Conservation (phyloP, 1,284 basidiomycete species). For the Naganishia sp. region DNA sequence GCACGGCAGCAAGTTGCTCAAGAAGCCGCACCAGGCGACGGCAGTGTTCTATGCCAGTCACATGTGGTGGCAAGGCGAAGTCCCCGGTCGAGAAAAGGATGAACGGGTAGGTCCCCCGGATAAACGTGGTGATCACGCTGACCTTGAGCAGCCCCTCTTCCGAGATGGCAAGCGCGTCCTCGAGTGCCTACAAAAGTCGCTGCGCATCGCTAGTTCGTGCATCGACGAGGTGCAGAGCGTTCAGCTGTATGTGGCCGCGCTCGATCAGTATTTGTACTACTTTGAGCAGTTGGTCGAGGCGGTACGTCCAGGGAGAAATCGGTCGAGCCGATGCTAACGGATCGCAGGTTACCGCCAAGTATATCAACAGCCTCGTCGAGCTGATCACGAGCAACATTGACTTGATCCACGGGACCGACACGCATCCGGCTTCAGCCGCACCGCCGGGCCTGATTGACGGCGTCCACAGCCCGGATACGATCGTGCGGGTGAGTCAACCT, state of each 20-base stretch:
- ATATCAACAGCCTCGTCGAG: conserved; percentile 89
- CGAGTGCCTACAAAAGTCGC: conserved; percentile 89
- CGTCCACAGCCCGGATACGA: conserved; percentile 86
- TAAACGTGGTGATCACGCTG: not conserved
- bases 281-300: conserved; percentile 86
- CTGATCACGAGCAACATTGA: conserved; percentile 89
- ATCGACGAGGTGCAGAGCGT: conserved; percentile 93
- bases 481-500: conserved; percentile 55
- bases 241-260: conserved; percentile 88
- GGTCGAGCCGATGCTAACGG: conserved; percentile 11
- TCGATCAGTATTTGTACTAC: conserved; percentile 90
- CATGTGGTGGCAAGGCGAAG: conserved; percentile 88
- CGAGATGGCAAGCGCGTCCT: conserved; percentile 92
- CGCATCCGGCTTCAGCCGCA: conserved; percentile 76
- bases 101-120: conserved; percentile 49
- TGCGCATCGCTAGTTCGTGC: conserved; percentile 88
- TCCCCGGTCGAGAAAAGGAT: conserved; percentile 56
- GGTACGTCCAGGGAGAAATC: conserved; percentile 58
- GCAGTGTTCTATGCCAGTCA: conserved; percentile 93
- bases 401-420: conserved; percentile 75
- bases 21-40: conserved; percentile 93
- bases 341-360: conserved; percentile 81
- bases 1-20: conserved; percentile 87
- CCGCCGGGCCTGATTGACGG: conserved; percentile 84
- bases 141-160: conserved; percentile 67